Base-by-base conservation (phyloP, 2,329 filamentous ascomycete species). In the Pyricularia sp. region DNA sequence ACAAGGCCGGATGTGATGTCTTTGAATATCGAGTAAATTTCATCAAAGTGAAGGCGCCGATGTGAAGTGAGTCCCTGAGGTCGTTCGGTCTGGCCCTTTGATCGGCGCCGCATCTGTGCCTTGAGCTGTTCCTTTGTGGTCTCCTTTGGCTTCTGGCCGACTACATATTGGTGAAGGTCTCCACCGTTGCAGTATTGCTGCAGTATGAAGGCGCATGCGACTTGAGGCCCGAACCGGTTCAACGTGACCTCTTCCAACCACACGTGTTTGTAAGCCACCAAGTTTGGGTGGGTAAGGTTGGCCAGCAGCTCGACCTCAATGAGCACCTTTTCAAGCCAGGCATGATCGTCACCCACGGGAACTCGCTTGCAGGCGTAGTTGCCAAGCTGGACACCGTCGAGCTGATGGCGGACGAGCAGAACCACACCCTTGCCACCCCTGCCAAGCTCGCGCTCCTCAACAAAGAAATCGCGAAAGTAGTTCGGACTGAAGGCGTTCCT, bases 171-270 rank as follows among this genome's bases (percentile, higher is more conserved):
- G 70, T 97, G 90, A 23, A 99, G 83, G 76, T 99, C 95, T 20
- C 95, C 95, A 1, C 90, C 86, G 76, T 99, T 98, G 81, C 96
- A 99, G 75, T 97, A 99, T 76, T 99, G 94, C 77, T 99, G 95
- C 9, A 99, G 84, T 69, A 99, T 99, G 77, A 97, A 99, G 4
- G 94, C 93, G 75, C 94, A 98, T 12, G 93, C 93, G 0, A 99
- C 93, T 68, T 88, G 93, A 0, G 96, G 95, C 0, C 93, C 92
- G 77, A 99, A 99, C 1, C 87, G 90, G 71, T 87, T 94, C 68
- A 97, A 87, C 73, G 91, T 88, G 68, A 91, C 90, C 77, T 97
- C 91, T 78, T 99, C 94, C 20, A 99, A 85, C 95, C 95, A 99
- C 36, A 97, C 95, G 79, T 98, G 95, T 7, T 94, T 90, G 77